Evolutionary conservation across 139 green algal species (phyloP).

Genomic region (Micromonas pusilla): DNA sequence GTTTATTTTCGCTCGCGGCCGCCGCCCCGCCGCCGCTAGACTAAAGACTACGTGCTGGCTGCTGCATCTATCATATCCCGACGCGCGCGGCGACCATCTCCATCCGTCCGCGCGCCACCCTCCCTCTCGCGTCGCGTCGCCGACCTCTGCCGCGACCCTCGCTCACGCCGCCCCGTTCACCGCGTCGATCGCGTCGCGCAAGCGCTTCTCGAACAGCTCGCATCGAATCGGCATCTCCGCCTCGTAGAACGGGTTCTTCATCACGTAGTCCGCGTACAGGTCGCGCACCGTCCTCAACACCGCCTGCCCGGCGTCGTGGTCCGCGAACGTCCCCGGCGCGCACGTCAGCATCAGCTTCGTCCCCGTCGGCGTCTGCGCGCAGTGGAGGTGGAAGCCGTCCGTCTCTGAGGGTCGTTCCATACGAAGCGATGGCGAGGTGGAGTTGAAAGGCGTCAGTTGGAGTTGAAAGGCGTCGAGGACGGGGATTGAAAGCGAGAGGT

Average conservation of each 20-base stretch:
- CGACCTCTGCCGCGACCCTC: too few species aligned
- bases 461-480: too few species aligned
- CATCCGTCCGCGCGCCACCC: too few species aligned
- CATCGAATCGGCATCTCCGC: conserved; percentile 72
- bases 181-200: neutral
- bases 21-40: too few species aligned
- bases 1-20: too few species aligned
- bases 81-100: neutral
- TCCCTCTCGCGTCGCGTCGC: too few species aligned
- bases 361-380: conserved; percentile 73
- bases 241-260: conserved; percentile 83
- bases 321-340: conserved; percentile 3
- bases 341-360: conserved; percentile 43
- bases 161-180: too few species aligned
- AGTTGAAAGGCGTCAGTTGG: too few species aligned
- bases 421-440: too few species aligned
- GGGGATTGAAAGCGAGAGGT: too few species aligned
- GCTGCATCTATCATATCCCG: neutral
- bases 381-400: conserved; percentile 91
- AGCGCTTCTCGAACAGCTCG: conserved; percentile 61
- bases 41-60: neutral
- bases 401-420: too few species aligned
- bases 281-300: conserved; percentile 57
- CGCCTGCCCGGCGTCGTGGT: too few species aligned
- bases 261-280: conserved; percentile 69